Evolutionary conservation across 371 early-diverging fungal species (phyloP).

Genomic region (Mucor indicus): DNA sequence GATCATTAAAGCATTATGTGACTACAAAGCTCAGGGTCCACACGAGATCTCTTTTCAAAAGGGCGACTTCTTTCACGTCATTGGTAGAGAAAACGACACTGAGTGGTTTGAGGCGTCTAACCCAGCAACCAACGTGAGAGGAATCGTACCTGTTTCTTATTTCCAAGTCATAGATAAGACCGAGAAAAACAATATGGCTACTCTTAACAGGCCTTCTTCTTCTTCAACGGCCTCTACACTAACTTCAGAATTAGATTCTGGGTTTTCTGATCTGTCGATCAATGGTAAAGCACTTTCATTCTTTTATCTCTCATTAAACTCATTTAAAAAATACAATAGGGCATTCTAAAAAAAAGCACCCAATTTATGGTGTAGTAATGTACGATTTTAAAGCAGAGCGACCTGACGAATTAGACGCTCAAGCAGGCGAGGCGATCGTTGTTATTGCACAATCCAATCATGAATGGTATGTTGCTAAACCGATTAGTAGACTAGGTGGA

Average conservation of each 20-base stretch:
- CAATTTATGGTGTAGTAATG: constrained; percentile 68
- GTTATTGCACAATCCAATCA: constrained; percentile 77
- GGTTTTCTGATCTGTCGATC: constrained; percentile 23
- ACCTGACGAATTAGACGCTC: constrained; percentile 73
- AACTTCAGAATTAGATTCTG: constrained; percentile 20
- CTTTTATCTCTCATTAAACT: too few relatives aligned
- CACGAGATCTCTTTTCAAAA: constrained; percentile 76
- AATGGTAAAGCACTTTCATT: too few relatives aligned
- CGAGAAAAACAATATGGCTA: constrained; percentile 20
- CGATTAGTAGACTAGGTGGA: constrained; percentile 60
- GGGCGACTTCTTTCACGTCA: constrained; percentile 92
- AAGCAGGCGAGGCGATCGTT: constrained; percentile 71
- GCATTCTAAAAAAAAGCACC: constrained; percentile 38
- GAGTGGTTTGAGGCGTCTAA: constrained; percentile 86
- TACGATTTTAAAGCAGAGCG: constrained; percentile 79
- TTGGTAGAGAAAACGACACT: constrained; percentile 71
- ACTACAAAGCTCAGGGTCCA: constrained; percentile 62
- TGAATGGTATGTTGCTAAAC: constrained; percentile 85
- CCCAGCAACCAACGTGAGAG: constrained; percentile 74
- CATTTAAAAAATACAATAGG: too few relatives aligned
- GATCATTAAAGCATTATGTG: constrained; percentile 79
- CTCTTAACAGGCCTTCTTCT: constrained; percentile 14
- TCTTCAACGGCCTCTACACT: constrained; percentile 13
- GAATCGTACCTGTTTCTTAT: constrained; percentile 76
- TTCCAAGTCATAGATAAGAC: constrained; percentile 75